These are phyloP conservation scores for Wolfiporia cocos DNA, from an alignment of 1,284 basidiomycete genomes.

Conservation along the genomic window DNA sequence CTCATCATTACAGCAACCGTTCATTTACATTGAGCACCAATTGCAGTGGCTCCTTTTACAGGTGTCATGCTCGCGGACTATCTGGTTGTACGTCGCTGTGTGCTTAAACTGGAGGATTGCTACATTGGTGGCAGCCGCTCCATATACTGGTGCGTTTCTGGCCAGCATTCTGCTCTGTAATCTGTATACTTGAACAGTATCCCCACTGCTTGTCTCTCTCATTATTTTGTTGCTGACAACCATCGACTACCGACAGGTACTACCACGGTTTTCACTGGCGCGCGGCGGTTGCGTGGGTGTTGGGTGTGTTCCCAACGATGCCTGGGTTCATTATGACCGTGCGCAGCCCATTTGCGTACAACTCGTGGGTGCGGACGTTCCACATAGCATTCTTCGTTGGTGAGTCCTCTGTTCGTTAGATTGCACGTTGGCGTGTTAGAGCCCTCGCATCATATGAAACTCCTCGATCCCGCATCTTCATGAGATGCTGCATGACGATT, in stretches of 20 bases:
- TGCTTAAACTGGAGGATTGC: constrained; percentile 6
- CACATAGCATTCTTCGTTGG: constrained; percentile 7
- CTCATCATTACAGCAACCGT: background rate
- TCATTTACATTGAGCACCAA: too few relatives aligned
- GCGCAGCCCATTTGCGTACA: constrained; percentile 1
- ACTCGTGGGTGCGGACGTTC: constrained; percentile 6
- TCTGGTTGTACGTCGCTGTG: constrained; percentile 3
- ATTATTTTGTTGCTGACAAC: too few relatives aligned
- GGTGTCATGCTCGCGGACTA: constrained; percentile 7
- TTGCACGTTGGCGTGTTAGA: too few relatives aligned
- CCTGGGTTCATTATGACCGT: constrained; percentile 7
- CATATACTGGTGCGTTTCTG: constrained; percentile 1
- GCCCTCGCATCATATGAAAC: too few relatives aligned
- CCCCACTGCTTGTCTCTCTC: too few relatives aligned
- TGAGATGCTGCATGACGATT: too few relatives aligned
- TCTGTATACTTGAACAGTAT: too few relatives aligned
- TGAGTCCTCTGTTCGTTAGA: too few relatives aligned
- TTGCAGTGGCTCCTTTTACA: constrained; percentile 6
- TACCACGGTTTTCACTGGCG: constrained; percentile 8
- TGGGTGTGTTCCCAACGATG: constrained; percentile 6
- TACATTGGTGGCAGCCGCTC: constrained; percentile 4
- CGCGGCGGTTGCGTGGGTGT: constrained; percentile 4
- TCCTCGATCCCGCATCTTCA: too few relatives aligned
- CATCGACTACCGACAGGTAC: too few relatives aligned
- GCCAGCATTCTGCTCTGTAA: too few relatives aligned